Evolutionary conservation across 2,329 filamentous ascomycete genomes (phyloP).

Genomic region (Diaporthe helianthi): DNA sequence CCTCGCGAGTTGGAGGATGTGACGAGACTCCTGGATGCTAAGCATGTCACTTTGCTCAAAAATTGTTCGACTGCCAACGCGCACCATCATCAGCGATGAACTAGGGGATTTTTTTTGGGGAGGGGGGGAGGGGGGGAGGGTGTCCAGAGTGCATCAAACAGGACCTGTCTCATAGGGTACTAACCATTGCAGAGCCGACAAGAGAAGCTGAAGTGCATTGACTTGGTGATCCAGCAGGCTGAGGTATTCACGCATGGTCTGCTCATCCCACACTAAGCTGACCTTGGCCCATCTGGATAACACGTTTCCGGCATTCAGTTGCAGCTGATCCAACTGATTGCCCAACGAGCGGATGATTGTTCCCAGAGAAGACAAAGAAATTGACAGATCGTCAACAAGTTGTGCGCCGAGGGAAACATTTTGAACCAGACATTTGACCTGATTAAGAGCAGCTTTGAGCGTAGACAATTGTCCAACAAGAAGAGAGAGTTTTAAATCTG

Average conservation of each 20-base stretch:
- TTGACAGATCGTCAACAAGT: neutral
- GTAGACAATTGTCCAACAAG: neutral
- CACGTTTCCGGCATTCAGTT: neutral
- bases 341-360: neutral
- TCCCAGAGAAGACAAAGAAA: neutral
- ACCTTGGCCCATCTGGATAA: neutral
- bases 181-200: neutral
- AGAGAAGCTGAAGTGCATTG: neutral
- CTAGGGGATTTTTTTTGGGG: no score
- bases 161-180: neutral
- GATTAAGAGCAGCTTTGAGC: neutral
- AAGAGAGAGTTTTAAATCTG: constrained; percentile 2
- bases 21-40: neutral
- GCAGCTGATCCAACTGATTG: neutral
- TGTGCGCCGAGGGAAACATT: neutral
- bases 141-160: no score
- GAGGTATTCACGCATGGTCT: constrained; percentile 1
- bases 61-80: neutral
- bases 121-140: no score
- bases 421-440: neutral
- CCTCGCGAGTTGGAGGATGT: neutral
- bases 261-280: neutral
- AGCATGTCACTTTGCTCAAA: neutral
- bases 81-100: no score
- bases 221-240: neutral